Base-by-base conservation (phyloP, 208 protist species). In the Acanthamoeba lenticulata region DNA sequence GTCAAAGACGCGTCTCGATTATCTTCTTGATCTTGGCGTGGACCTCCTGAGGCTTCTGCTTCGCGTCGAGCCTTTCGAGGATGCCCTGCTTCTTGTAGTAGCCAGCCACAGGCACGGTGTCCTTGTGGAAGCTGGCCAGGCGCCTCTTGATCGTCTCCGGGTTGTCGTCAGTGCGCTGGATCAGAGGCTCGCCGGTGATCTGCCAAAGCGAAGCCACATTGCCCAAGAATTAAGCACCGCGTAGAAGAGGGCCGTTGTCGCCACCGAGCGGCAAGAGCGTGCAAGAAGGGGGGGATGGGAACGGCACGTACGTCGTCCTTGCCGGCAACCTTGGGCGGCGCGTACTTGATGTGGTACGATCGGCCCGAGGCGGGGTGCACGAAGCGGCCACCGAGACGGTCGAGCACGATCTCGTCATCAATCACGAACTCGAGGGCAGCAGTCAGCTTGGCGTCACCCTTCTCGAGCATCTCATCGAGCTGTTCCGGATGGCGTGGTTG, bases 81-180 rank as follows among this genome's bases (percentile, higher is more conserved):
- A 83, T 83, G 17, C 74, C 74, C 42, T 83, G 74, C 74, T 83
- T 44, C 49, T 91, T 91, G 94, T 97, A 97, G 72, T 96, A 97
- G 21, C 34, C 60, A 19, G 95, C 49, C 45, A 97, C 90, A 38
- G 96, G 96, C 81, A 47, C 85, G 27, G 95, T 97, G 45, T 91
- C 69, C 67, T 94, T 44, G 79, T 97, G 96, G 94, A 96, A 97
- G 36, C 86, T 77, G 15, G 44, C 94, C 32, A 97, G 85, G 65
- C 97, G 93, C 72, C 95, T 97, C 57, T 91, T 95, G 27, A 97
- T 86, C n/a, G 95, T 94, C 21, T 94, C 95, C 29, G 44, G 96
- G 57, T 96, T 97, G 91, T 98, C 97, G 69, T 98, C 97, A 29
- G 79, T 67, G 77, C 97, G 86, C 45, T 96, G 96, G 29, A 97